Base-by-base conservation (phyloP, 1,139 yeast genomes). In the Debaryomycetaceae sp. region DNA sequence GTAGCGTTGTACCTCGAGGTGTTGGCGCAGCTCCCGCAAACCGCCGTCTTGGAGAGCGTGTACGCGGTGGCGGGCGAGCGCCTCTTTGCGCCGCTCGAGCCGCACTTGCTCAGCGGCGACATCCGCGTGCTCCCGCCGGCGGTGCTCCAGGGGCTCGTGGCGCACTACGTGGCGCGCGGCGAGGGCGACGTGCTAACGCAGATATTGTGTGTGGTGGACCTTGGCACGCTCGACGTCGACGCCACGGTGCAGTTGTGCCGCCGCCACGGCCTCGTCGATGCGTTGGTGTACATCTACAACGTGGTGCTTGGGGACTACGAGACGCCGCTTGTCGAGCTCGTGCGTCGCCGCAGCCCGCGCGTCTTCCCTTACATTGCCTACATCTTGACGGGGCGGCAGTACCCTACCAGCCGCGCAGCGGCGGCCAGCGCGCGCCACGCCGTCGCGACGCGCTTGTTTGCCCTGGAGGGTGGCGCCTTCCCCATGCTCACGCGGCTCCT, bases 381-480 rank as follows among this genome's bases (percentile, higher is more conserved):
- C 44, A 60, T 78, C n/a, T 57, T 85, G 26, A 78, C 88, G 0
- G 93, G 95, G 1, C 59, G 88, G 30, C 80, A 80, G 37, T 88
- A 78, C 48, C 96, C 96, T 0, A 78, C 82, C 0, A 89, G 79
- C 11, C 55, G 61, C 22, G 53, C 42, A 23, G 48, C 40, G 21
- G 54, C 41, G 31, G 34, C 38, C 1, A 25, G 40, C 1, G 78
- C 81, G 0, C 76, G 77, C 41, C 43, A 56, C 8, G 53, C 60
- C 15, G 46, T 84, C 0, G 77, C 79, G 39, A 61, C 64, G 29
- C 49, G 79, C 9, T 46, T 86, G 11, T 83, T 86, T 48, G 44
- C 49, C 22, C 43, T 37, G 18, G 39, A 49, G 22, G 37, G 40
- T 11, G 23, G 48, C 7, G 62, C 78, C 1, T 83, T 78, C 41